phyloP scores from a whole-genome alignment of 1,284 basidiomycete genomes.

The Puccinia horiana region DNA sequence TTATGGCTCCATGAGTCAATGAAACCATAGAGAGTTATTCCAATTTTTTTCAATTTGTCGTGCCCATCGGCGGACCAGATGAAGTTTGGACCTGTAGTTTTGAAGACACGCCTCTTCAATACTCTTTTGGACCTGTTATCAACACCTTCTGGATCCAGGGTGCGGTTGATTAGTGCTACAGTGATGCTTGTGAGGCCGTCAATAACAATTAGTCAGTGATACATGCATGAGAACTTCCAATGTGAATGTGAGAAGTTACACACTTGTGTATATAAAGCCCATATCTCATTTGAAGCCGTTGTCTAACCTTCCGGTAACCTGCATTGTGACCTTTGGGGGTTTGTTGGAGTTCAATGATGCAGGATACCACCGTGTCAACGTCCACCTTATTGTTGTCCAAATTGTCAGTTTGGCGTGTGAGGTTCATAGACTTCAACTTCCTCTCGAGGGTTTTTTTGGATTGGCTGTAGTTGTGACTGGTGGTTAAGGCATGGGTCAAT shows the following conservation, averaged over 20 bases:
- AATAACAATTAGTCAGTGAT: too few relatives aligned
- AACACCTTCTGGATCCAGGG: background rate
- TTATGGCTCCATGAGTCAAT: background rate
- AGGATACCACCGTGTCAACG: background rate
- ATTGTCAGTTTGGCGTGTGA: background rate
- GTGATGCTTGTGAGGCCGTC: background rate
- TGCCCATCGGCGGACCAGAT: constrained; percentile 11
- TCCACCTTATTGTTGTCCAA: background rate
- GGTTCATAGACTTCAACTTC: background rate
- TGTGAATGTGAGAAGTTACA: background rate
- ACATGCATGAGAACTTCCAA: too few relatives aligned
- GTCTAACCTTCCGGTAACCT: background rate
- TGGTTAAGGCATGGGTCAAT: too few relatives aligned
- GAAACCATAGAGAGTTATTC: constrained; percentile 1
- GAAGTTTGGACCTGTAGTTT: background rate
- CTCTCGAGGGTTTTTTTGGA: background rate
- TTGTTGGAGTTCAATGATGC: background rate
- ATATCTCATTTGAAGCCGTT: background rate
- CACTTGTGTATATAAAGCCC: background rate
- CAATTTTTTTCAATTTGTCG: constrained; percentile 3
- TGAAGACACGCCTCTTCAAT: background rate
- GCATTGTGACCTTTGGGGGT: background rate
- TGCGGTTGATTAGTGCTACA: background rate
- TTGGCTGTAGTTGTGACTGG: too few relatives aligned
- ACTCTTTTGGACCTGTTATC: background rate